These are phyloP conservation scores for Lactarius psammicola DNA, from an alignment of 768 basidiomycete genomes.

Conservation along the genomic window DNA sequence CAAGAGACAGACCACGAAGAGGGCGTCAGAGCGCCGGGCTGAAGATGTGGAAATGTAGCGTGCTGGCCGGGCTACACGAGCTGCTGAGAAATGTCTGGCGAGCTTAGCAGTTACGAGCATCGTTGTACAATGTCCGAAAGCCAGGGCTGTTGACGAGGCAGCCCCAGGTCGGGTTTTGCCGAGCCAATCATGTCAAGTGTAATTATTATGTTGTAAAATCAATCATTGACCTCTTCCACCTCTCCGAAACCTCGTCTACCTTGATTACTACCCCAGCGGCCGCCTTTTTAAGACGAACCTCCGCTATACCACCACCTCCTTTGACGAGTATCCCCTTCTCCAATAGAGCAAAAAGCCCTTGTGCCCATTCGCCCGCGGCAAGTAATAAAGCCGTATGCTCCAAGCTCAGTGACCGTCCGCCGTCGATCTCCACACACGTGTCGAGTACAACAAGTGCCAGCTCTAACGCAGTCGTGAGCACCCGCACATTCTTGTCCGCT, in stretches of 20 bases:
- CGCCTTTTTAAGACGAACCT: conserved; percentile 59
- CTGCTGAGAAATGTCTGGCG: conserved; percentile 14
- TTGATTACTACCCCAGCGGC: conserved; percentile 82
- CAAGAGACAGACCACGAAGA: conserved; percentile 70
- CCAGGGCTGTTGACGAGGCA: background rate
- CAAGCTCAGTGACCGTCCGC: conserved; percentile 67
- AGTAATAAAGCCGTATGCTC: conserved; percentile 74
- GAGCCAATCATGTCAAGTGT: conserved; percentile 22
- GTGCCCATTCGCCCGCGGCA: conserved; percentile 79
- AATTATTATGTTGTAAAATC: conserved; percentile 27
- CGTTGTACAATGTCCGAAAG: conserved; percentile 5
- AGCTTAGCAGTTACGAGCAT: conserved; percentile 23
- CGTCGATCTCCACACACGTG: conserved; percentile 71
- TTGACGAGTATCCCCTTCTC: conserved; percentile 61
- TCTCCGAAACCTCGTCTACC: conserved; percentile 66
- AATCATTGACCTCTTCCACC: conserved; percentile 69
- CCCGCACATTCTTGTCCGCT: conserved; percentile 60
- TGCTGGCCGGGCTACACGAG: conserved; percentile 10
- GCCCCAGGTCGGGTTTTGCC: conserved; percentile 20
- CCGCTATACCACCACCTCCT: conserved; percentile 65
- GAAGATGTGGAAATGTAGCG: conserved; percentile 41
- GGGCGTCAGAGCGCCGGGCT: conserved; percentile 68
- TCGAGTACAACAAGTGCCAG: conserved; percentile 75
- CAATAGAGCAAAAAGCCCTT: conserved; percentile 57
- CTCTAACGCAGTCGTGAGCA: conserved; percentile 75